phyloP scores from a whole-genome alignment of 345 rosid genomes.

The Pistacia vera region DNA sequence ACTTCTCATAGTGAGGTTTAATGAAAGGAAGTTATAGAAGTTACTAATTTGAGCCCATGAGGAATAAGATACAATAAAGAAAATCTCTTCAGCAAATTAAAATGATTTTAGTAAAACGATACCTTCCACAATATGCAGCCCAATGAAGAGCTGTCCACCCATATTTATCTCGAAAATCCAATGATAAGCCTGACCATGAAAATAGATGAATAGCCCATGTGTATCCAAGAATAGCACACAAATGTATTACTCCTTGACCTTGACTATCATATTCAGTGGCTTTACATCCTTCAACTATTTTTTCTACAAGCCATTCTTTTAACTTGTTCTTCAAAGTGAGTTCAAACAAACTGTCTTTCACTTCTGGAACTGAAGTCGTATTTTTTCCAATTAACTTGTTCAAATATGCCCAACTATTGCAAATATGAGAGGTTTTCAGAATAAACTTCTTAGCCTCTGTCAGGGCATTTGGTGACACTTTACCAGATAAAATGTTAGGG shows the following conservation, averaged over 20 bases:
- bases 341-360: conserved; percentile 66
- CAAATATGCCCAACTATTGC: conserved; percentile 69
- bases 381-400: conserved; percentile 59
- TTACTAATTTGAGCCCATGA: neutral
- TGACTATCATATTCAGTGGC: conserved; percentile 59
- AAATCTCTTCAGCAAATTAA: conserved; percentile 1
- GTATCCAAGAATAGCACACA: conserved; percentile 88
- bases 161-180: conserved; percentile 81
- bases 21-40: neutral
- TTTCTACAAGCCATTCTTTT: conserved; percentile 91
- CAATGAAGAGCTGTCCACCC: conserved; percentile 99
- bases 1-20: neutral
- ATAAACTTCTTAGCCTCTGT: conserved; percentile 71
- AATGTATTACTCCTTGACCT: conserved; percentile 91
- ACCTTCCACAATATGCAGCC: conserved; percentile 95
- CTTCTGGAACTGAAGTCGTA: conserved; percentile 52
- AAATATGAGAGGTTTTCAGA: conserved; percentile 48
- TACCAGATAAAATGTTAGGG: conserved; percentile 56
- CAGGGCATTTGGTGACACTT: conserved; percentile 45
- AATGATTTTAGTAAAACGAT: conserved; percentile 11
- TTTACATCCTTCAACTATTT: conserved; percentile 62
- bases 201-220: conserved; percentile 78
- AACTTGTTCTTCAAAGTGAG: conserved; percentile 71
- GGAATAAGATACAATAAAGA: neutral
- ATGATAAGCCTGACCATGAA: conserved; percentile 74